Base-by-base conservation (phyloP, 306 rosid genomes). In the Gynostemma pentaphyllum region DNA sequence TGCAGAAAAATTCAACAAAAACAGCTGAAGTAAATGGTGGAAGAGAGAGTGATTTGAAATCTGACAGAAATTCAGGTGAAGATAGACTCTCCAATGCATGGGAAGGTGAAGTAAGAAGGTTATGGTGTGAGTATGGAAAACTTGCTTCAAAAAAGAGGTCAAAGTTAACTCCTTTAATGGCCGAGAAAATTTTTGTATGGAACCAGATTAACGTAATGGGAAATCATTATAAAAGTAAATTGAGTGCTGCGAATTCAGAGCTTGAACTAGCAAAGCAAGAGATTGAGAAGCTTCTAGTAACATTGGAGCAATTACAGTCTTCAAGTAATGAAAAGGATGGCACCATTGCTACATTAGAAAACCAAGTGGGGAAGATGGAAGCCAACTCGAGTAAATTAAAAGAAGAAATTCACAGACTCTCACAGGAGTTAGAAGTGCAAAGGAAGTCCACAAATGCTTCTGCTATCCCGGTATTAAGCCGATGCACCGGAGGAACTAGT, bases 291-390 rank as follows among this genome's bases (percentile, higher is more conserved):
- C 51, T 62, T 62, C 37, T 62, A 40, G 46, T 18, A 45, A 19
- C 64, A 57, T 5, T 57, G 29, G 64, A 57, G 24, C 46, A 36
- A 44, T 71, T 86, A 34, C 80, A 82, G 71, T 84, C 79, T 19
- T 79, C 83, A 14, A 83, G 72, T 64, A 63, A 7, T 27, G 76
- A 81, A 49, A 92, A 86, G 71, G 95, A 88, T 71, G 81, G 68
- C 40, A 71, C 50, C 50, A 79, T 88, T 71, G 72, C 72, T 36
- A 65, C 44, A 44, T 74, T 92, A 45, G 68, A 55, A 70, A 72
- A 76, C 63, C 73, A 80, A 79, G 72, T 85, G 69, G 70, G 76
- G 18, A 64, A 50, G 61, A 75, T 65, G 91, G 89, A 81, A 64
- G 70, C 74, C 16, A 90, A 84, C 39, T 69, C 79, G 22, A 78